Conservation (phyloP, 305 asterid genomes). For the Fraxinus angustifolia region DNA sequence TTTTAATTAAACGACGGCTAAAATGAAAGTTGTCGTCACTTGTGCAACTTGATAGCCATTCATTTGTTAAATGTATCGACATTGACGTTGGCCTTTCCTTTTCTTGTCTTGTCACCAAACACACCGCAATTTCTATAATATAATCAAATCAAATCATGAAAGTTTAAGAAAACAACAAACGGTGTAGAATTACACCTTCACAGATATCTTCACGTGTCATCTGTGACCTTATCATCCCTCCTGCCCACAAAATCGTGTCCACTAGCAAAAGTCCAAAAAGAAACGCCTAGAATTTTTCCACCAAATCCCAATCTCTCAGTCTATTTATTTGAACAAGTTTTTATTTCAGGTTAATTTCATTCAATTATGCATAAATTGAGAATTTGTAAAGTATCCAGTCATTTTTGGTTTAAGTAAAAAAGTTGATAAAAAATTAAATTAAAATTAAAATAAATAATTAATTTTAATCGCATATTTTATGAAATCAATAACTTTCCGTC, state of each 20-base stretch:
- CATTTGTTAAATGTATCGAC: neutral
- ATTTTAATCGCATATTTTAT: neutral
- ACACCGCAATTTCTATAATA: neutral
- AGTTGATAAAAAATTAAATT: neutral
- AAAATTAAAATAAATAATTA: neutral
- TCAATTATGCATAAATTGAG: neutral
- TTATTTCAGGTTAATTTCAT: neutral
- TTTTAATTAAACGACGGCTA: neutral
- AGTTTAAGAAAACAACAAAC: slow-evolving; percentile 11
- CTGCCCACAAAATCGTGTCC: neutral
- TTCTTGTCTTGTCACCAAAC: neutral
- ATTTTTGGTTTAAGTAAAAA: neutral
- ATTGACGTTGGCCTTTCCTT: neutral
- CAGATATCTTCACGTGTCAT: slow-evolving; percentile 32
- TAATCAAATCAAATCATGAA: neutral
- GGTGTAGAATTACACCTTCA: slow-evolving; percentile 30
- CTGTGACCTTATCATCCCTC: slow-evolving; percentile 23
- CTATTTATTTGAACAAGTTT: neutral
- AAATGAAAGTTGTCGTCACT: neutral
- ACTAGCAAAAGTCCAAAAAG: slow-evolving; percentile 26
- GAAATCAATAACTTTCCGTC: neutral
- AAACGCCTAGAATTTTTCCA: slow-evolving; percentile 9
- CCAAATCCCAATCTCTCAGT: neutral
- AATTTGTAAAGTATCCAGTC: neutral
- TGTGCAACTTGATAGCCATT: neutral